Evolutionary conservation across 192 early-diverging fungal genomes (phyloP), one percentile per base, ranked within the genome.

Genomic region (Coemansia sp.): DNA sequence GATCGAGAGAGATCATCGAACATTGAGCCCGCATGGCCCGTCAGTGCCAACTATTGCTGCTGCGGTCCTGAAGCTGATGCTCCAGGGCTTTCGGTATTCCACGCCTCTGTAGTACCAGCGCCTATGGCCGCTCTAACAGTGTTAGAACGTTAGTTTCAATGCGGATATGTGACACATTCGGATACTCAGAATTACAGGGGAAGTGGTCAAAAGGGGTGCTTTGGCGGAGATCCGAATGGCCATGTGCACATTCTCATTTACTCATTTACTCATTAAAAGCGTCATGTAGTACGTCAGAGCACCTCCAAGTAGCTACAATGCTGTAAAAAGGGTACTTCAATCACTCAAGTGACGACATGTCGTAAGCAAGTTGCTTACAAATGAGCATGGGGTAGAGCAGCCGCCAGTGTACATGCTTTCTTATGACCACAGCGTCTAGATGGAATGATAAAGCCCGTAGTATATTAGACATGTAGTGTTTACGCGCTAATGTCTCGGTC

Each of bases 121-220:
- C 12, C 15, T 24, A 45, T 19, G n/a, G n/a, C 20, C 19, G 9
- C 27, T 54, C 25, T 54, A 54, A 54, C 51, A 54, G 11, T 54
- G 51, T 54, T 54, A 31, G 27, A 54, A 25, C 27, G n/a, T 54
- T 54, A 31, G 14, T 15, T 1, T 6, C 15, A 15, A 54, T 54
- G 51, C 51, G 51, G 51, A 54, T 54, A 54, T 54, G 29, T 24
- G 15, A 17, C 15, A 1, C 4, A 54, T 54, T 54, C 51, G 12
- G 51, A 54, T 54, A 54, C 29, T 31, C 11, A 11, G 6, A 54
- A n/a, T 15, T 17, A n/a, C 51, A 54, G 49, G 51, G 27, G 51
- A 27, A 22, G 29, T 54, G 51, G 51, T 54, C 51, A 54, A 54
- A 27, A 54, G 51, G 51, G 45, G 27, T 54, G 51, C 15, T 25